Evolutionary conservation across 768 basidiomycete species (phyloP).

Genomic region (Lactifluus pinguis): DNA sequence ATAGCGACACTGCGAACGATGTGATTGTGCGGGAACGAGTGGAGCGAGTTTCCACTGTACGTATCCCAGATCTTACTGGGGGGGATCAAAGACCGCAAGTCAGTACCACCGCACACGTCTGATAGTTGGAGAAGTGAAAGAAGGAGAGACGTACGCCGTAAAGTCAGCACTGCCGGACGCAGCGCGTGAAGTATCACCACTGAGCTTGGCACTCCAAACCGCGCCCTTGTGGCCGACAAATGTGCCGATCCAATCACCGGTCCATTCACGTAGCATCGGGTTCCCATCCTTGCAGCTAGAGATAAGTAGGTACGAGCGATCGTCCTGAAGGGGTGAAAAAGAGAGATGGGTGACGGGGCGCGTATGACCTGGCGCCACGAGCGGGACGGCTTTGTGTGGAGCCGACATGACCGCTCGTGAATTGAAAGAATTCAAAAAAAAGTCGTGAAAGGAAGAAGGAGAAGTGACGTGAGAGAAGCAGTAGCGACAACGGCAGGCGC

Average conservation of each 20-base stretch:
- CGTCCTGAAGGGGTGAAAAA: conserved; percentile 79
- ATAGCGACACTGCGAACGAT: conserved; percentile 94
- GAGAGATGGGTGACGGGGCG: conserved; percentile 89
- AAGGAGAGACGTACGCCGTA: conserved; percentile 66
- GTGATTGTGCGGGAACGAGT: conserved; percentile 97
- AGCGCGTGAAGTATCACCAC: conserved; percentile 74
- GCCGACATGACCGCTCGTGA: conserved; percentile 10
- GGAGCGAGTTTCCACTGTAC: conserved; percentile 74
- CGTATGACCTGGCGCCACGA: conserved; percentile 80
- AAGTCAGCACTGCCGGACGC: conserved; percentile 95
- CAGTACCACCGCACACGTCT: conserved; percentile 1
- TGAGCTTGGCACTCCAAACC: conserved; percentile 94
- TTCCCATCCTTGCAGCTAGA: conserved; percentile 99
- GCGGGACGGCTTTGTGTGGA: conserved; percentile 52
- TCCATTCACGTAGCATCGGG: conserved; percentile 94
- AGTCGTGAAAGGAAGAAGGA: conserved; percentile 1
- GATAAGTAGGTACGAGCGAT: conserved; percentile 81
- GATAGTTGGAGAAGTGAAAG: conserved; percentile 1
- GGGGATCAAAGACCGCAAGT: conserved; percentile 6
- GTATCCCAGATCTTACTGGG: conserved; percentile 94
- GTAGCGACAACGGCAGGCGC: conserved; percentile 22
- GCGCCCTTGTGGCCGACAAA: conserved; percentile 89
- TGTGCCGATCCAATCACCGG: conserved; percentile 97
- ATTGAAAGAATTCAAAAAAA: conserved; percentile 3
- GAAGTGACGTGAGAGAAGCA: conserved; percentile 11